A percentile compares a stretch with the other conserved stretches of the same genome.
Evolutionary conservation across 2,329 filamentous ascomycete species (phyloP).

Genomic region (Leptosphaerulina australis): DNA sequence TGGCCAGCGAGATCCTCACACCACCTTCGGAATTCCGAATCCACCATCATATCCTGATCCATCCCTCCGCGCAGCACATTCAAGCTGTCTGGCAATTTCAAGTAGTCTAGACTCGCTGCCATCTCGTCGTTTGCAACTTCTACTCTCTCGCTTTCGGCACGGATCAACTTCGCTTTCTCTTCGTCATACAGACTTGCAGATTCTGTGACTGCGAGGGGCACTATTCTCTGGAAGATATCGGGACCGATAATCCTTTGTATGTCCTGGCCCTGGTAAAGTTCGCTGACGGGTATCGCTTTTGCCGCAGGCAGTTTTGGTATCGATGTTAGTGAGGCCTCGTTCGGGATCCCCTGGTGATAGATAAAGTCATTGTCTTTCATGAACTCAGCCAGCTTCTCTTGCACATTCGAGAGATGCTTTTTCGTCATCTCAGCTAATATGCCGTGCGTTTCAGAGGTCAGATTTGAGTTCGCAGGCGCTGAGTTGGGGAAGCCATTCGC

Average conservation of each 20-base stretch:
- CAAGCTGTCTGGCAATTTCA: constrained; percentile 85
- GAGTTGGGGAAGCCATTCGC: constrained; percentile 81
- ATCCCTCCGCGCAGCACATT: constrained; percentile 92
- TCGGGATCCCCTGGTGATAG: constrained; percentile 90
- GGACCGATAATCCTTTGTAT: constrained; percentile 96
- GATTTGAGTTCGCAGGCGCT: constrained; percentile 79
- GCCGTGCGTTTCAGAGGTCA: constrained; percentile 77
- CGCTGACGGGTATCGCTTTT: constrained; percentile 95
- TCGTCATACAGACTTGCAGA: constrained; percentile 97
- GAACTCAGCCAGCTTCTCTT: constrained; percentile 77
- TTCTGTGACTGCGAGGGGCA: constrained; percentile 94
- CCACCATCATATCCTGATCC: constrained; percentile 84
- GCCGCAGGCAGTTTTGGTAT: constrained; percentile 92
- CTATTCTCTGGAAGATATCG: constrained; percentile 95
- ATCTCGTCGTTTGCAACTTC: constrained; percentile 94
- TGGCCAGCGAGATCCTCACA: constrained; percentile 90
- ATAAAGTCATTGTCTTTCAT: constrained; percentile 97
- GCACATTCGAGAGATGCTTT: constrained; percentile 77
- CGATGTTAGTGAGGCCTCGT: constrained; percentile 77
- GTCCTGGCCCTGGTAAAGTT: constrained; percentile 95
- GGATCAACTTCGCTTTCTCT: constrained; percentile 93
- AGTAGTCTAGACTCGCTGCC: constrained; percentile 91
- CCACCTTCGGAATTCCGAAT: constrained; percentile 92
- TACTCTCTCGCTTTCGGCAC: constrained; percentile 91
- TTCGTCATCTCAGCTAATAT: constrained; percentile 81